phyloP scores from a whole-genome alignment of 306 rosid species.

The Hylodesmum podocarpum region DNA sequence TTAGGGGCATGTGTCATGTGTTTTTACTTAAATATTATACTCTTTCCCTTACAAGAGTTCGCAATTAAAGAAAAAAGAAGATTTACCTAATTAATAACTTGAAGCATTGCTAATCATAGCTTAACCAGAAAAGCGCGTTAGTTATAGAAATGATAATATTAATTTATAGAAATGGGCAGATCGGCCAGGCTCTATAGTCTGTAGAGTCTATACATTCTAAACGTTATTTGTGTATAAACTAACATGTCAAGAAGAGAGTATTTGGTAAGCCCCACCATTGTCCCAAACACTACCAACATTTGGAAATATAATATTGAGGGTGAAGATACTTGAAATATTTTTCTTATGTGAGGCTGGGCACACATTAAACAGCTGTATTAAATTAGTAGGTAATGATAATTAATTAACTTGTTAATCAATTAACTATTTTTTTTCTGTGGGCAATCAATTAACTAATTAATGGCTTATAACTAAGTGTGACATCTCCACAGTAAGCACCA shows the following conservation, averaged over 20 bases:
- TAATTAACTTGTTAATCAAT: background rate
- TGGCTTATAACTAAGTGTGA: constrained; percentile 1
- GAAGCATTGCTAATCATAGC: constrained; percentile 17
- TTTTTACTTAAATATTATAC: background rate
- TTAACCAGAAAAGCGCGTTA: constrained; percentile 39
- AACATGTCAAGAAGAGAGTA: constrained; percentile 39
- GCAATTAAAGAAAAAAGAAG: background rate
- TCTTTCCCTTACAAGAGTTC: background rate
- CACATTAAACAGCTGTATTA: constrained; percentile 14
- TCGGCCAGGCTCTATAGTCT: constrained; percentile 16
- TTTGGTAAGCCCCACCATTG: constrained; percentile 51
- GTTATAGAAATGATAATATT: constrained; percentile 26
- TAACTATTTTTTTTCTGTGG: too few relatives aligned
- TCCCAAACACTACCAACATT: constrained; percentile 64
- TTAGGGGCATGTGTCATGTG: background rate
- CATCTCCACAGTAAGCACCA: constrained; percentile 13
- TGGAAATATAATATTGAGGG: constrained; percentile 55
- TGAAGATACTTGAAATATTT: constrained; percentile 44
- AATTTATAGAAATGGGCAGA: constrained; percentile 14
- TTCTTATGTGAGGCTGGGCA: constrained; percentile 39
- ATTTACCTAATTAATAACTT: constrained; percentile 2
- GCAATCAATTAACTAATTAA: background rate
- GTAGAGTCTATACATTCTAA: too few relatives aligned
- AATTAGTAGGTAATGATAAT: constrained; percentile 1
- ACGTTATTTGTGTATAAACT: background rate